Base-by-base conservation (phyloP, 2,329 filamentous ascomycete species). In the Trichoderma cornu-damae region DNA sequence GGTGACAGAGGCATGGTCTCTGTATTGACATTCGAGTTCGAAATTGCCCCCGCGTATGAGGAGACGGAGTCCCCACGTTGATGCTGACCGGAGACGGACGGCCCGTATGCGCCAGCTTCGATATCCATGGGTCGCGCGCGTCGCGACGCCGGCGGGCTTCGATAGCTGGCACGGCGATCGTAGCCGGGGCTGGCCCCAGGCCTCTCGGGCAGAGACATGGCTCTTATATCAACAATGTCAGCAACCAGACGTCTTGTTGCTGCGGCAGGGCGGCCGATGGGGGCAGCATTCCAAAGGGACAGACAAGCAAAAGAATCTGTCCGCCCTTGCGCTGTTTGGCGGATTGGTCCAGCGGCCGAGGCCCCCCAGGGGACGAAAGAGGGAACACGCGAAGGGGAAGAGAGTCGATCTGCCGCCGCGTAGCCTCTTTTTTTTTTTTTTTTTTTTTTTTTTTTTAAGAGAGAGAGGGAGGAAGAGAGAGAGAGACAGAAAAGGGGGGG, bases 141-240 rank as follows among this genome's bases (percentile, higher is more conserved):
- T 66, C 88, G 83, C 54, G 85, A 83, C 53, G 85, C 82, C 24
- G 83, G 80, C 42, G 87, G 86, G 62, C 85, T 84, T 65, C 86
- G 81, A 71, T 89, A 90, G 58, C 82, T 76, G 66, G 77, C 80
- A 66, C 81, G 79, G 60, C 83, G 80, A 64, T 87, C 83, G 65
- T 80, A 81, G 56, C 78, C 78, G 43, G 84, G 79, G 64, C 77
- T 79, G 64, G 80, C 80, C 67, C 84, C 83, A 58, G 88, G 87
- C 71, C 87, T 80, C 69, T 82, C 77, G 61, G 82, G 81, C 63
- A 83, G 78, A 73, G 82, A 83, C 83, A 86, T 86, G 67, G 66
- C 75, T 69, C 75, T 78, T 61, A 47, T 48, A 30, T 16, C 3
- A 32, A 24, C 20, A 20, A 37, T 42, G 57, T 59, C 30, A 59